Evolutionary conservation across 805 yeast species (phyloP).

Genomic region (Wickerhamiella qilinensis): DNA sequence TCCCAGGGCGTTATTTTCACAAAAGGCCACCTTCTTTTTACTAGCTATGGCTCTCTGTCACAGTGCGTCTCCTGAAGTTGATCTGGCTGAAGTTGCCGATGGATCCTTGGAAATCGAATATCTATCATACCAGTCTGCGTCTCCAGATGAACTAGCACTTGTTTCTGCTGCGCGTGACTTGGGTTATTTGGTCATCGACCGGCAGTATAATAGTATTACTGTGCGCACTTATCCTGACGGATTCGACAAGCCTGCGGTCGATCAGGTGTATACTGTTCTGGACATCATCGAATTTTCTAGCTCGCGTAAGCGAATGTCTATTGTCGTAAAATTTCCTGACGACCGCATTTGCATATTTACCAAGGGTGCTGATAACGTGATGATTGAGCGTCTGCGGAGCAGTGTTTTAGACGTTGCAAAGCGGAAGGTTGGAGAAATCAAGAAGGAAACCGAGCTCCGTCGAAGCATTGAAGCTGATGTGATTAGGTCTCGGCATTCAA

Average conservation of each 20-base stretch:
- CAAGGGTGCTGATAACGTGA: constrained; percentile 78
- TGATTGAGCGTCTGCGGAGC: constrained; percentile 33
- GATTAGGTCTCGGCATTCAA: constrained; percentile 7
- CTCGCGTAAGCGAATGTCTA: constrained; percentile 84
- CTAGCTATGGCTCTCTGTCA: constrained; percentile 77
- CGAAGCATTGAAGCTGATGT: constrained; percentile 54
- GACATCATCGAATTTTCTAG: constrained; percentile 79
- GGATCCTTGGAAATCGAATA: constrained; percentile 34
- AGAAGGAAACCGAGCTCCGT: constrained; percentile 40
- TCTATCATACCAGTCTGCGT: constrained; percentile 77
- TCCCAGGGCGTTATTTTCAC: constrained; percentile 56
- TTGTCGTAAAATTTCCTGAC: constrained; percentile 64
- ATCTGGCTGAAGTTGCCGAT: constrained; percentile 15
- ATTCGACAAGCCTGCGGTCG: constrained; percentile 42
- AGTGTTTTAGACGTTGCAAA: constrained; percentile 38
- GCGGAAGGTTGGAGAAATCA: constrained; percentile 47
- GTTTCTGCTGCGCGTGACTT: constrained; percentile 90
- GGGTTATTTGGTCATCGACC: constrained; percentile 72
- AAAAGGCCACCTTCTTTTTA: constrained; percentile 62
- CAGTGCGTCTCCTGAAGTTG: constrained; percentile 64
- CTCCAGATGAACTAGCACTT: constrained; percentile 92
- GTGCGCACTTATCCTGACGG: constrained; percentile 77
- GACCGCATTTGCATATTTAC: constrained; percentile 60
- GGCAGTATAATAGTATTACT: constrained; percentile 41
- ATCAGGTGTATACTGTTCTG: constrained; percentile 57